These are phyloP conservation scores for Neurospora cerealis DNA, from an alignment of 495 filamentous ascomycete genomes.

Conservation along the genomic window DNA sequence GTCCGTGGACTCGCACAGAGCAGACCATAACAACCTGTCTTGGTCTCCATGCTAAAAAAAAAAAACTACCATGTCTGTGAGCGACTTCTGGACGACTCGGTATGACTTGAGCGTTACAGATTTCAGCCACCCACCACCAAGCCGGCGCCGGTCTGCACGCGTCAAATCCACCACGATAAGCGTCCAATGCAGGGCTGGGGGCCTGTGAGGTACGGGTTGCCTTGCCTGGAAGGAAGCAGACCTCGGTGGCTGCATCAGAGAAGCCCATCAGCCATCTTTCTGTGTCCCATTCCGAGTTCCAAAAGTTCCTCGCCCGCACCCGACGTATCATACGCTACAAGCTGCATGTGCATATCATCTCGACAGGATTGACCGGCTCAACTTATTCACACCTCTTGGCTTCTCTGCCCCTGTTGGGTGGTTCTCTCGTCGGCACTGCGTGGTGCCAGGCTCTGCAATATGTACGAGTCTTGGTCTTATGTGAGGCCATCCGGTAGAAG, in stretches of 20 bases:
- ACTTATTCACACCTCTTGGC: neutral
- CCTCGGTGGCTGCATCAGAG: neutral
- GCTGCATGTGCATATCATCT: neutral
- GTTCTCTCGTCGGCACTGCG: neutral
- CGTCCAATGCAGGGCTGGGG: neutral
- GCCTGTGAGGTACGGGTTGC: neutral
- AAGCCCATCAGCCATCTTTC: neutral
- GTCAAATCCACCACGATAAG: neutral
- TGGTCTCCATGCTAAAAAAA: neutral
- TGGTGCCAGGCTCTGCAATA: neutral
- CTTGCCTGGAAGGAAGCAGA: neutral
- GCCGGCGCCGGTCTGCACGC: neutral
- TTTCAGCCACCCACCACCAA: neutral
- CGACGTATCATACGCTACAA: neutral
- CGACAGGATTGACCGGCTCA: neutral
- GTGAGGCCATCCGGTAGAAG: neutral
- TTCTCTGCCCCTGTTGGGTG: neutral
- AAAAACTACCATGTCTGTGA: neutral
- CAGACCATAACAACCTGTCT: neutral
- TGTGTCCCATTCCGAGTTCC: neutral
- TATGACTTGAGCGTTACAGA: neutral
- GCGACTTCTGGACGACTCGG: neutral
- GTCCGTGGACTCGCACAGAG: neutral
- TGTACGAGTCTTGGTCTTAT: neutral
- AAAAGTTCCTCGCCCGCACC: neutral